Conservation (phyloP, 2,329 filamentous ascomycete species). For the Colletotrichum sp. region DNA sequence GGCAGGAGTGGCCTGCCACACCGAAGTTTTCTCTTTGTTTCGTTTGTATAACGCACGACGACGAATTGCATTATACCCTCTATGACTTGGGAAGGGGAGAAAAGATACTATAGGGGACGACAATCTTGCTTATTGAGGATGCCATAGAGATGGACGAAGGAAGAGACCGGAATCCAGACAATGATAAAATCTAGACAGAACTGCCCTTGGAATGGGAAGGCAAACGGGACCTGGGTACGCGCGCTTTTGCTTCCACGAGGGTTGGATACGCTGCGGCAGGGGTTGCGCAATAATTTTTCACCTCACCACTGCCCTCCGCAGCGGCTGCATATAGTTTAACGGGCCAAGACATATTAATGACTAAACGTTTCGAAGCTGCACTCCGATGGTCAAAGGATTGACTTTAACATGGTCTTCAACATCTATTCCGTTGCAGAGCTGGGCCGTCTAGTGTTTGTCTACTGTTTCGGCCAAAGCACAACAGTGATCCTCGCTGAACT, state of each 20-base stretch:
- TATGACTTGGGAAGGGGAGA: constrained; percentile 8
- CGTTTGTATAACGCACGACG: constrained; percentile 20
- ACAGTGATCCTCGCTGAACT: not conserved
- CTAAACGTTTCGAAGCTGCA: not conserved
- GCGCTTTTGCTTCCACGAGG: not conserved
- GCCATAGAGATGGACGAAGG: not conserved
- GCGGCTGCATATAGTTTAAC: constrained; percentile 7
- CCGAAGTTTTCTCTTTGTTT: constrained; percentile 17
- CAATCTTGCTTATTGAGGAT: not conserved
- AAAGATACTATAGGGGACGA: not conserved
- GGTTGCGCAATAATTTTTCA: constrained; percentile 10
- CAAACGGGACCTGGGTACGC: not conserved
- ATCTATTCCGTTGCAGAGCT: not conserved
- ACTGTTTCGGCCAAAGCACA: not conserved
- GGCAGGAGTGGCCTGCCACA: not conserved
- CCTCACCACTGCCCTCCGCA: not conserved
- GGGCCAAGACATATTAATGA: constrained; percentile 14
- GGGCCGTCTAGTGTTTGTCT: not conserved
- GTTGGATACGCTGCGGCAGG: constrained; percentile 10
- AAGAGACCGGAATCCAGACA: not conserved
- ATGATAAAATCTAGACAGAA: constrained; percentile 19
- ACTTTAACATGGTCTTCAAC: not conserved
- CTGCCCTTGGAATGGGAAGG: not conserved
- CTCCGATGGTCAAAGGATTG: not conserved
- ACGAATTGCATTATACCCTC: constrained; percentile 21